Conservation (phyloP, 2,329 filamentous ascomycete species). For the Parastagonospora avenae region DNA sequence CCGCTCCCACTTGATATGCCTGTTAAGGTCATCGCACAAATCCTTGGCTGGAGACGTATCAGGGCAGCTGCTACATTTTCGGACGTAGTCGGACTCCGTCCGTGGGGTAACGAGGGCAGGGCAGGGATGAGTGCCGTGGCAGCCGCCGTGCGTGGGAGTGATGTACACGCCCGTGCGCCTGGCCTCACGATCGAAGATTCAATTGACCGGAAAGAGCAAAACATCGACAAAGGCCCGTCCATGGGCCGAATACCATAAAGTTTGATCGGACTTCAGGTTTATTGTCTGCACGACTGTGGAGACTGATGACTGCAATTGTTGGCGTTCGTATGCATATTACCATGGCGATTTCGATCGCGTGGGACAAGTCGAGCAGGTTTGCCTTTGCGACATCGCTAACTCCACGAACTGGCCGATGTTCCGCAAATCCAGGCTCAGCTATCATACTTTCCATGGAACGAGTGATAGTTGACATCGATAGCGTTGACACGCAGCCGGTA, state of each 20-base stretch:
- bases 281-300: no score
- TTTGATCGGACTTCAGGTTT: conserved; percentile 21
- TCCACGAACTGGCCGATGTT: no score
- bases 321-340: no score
- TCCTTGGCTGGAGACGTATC: neutral
- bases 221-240: conserved; percentile 12
- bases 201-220: conserved; percentile 12
- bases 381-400: no score
- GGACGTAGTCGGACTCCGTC: conserved; percentile 3
- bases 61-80: neutral
- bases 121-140: conserved; percentile 17
- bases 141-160: conserved; percentile 9
- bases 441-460: no score
- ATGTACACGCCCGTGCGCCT: conserved; percentile 13
- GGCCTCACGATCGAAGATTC: conserved; percentile 12
- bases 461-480: no score
- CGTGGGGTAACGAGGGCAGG: conserved; percentile 3
- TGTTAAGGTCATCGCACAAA: neutral
- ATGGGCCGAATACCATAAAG: conserved; percentile 19
- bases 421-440: no score
- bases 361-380: no score
- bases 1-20: conserved; percentile 4
- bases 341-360: no score
- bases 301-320: neutral
- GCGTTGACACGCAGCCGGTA: no score